Evolutionary conservation across 768 basidiomycete genomes (phyloP).

Genomic region (Dictyophora rubrovolvata): DNA sequence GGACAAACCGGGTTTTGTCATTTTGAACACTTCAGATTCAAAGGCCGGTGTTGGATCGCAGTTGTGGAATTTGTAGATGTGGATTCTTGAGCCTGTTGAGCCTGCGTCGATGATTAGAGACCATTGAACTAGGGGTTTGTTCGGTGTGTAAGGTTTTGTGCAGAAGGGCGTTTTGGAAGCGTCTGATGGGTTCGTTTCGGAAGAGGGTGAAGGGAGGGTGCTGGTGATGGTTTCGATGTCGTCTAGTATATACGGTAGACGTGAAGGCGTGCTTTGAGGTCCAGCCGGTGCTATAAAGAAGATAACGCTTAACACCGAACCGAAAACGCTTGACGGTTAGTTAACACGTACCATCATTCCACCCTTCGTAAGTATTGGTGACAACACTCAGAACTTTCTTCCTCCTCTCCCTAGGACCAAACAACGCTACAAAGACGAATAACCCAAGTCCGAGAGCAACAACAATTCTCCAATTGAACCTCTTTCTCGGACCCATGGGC

Average conservation of each 20-base stretch:
- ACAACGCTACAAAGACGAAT: slow-evolving; percentile 54
- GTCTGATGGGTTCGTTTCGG: slow-evolving; percentile 59
- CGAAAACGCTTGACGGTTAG: not conserved
- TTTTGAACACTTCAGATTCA: slow-evolving; percentile 90
- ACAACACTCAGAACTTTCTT: slow-evolving; percentile 14
- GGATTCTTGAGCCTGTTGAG: slow-evolving; percentile 93
- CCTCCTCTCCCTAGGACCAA: slow-evolving; percentile 39
- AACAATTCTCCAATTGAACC: slow-evolving; percentile 18
- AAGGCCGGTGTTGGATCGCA: slow-evolving; percentile 64
- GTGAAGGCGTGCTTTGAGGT: slow-evolving; percentile 2
- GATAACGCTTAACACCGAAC: not conserved
- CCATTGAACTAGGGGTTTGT: slow-evolving; percentile 67
- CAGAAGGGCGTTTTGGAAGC: slow-evolving; percentile 66
- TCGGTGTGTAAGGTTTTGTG: slow-evolving; percentile 38
- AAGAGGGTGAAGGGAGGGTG: slow-evolving; percentile 29
- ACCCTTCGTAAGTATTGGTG: slow-evolving; percentile 12
- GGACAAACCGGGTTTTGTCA: slow-evolving; percentile 73
- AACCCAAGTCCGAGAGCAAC: slow-evolving; percentile 47
- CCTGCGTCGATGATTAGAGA: slow-evolving; percentile 98
- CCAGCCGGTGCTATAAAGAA: slow-evolving; percentile 8
- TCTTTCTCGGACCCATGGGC: not conserved
- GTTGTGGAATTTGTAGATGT: slow-evolving; percentile 97
- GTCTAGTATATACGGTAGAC: slow-evolving; percentile 10
- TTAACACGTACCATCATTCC: slow-evolving; percentile 16
- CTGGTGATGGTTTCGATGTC: not conserved